phyloP scores from a whole-genome alignment of 805 yeast genomes.

The Schizosaccharomyces octosporus region DNA sequence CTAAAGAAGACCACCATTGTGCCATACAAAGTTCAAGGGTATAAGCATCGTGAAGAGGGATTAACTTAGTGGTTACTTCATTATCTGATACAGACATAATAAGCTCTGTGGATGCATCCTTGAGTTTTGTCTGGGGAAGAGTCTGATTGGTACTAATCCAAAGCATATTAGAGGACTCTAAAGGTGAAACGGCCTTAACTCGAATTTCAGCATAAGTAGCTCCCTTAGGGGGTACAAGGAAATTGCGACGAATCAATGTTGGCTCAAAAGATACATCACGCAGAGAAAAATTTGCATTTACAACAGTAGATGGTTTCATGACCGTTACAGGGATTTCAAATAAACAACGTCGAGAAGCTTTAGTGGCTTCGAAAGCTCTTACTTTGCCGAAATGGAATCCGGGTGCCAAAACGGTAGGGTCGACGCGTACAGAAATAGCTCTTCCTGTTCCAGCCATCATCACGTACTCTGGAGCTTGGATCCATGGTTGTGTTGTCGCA shows the following conservation, averaged over 20 bases:
- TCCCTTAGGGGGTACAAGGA: not conserved
- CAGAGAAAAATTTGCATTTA: not conserved
- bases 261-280: not conserved
- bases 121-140: not conserved
- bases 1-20: conserved; percentile 1
- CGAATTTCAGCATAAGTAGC: not conserved
- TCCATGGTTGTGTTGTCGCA: not conserved
- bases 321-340: conserved; percentile 2
- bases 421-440: not conserved
- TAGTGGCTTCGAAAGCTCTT: not conserved
- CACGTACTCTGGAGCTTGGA: not conserved
- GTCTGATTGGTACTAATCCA: not conserved
- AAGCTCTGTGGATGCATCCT: not conserved
- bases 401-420: not conserved
- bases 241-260: not conserved
- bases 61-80: not conserved
- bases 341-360: not conserved
- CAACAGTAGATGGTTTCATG: not conserved
- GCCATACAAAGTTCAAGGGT: conserved; percentile 2
- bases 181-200: not conserved
- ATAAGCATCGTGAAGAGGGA: not conserved
- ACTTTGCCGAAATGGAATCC: conserved; percentile 1
- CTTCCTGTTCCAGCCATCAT: conserved; percentile 1
- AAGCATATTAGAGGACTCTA: not conserved
- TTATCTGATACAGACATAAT: not conserved